Evolutionary conservation across 2,329 filamentous ascomycete genomes (phyloP).

Genomic region (Penicillium glabrum): DNA sequence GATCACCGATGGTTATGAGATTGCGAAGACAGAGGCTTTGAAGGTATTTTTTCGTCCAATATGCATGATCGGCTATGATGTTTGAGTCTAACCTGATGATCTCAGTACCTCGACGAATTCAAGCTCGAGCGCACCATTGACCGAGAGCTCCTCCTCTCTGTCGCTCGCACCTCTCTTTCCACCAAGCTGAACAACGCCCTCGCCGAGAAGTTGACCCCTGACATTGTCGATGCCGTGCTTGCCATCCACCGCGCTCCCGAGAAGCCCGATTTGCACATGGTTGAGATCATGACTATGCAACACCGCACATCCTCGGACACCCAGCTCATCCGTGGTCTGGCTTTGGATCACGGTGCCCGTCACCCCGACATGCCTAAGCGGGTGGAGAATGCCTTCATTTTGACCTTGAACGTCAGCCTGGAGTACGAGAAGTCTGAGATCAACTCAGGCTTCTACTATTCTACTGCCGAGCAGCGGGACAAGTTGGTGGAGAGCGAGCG

Average conservation of each 20-base stretch:
- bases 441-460: constrained; percentile 99
- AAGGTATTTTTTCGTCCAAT: constrained; percentile 56
- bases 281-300: constrained; percentile 99
- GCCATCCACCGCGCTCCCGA: constrained; percentile 85
- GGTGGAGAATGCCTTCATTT: constrained; percentile 90
- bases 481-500: constrained; percentile 98
- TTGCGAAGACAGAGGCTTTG: constrained; percentile 88
- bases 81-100: constrained; percentile 13
- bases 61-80: not conserved
- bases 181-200: constrained; percentile 91
- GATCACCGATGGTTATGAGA: constrained; percentile 95
- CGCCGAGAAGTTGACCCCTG: constrained; percentile 86
- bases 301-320: constrained; percentile 95
- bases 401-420: constrained; percentile 92
- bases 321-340: constrained; percentile 88
- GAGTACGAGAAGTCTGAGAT: constrained; percentile 99
- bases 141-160: constrained; percentile 87
- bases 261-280: constrained; percentile 97
- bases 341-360: constrained; percentile 89
- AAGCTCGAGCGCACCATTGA: constrained; percentile 87
- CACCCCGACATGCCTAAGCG: constrained; percentile 98
- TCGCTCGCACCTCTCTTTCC: constrained; percentile 89
- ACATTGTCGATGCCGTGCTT: constrained; percentile 94
- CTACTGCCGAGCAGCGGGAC: constrained; percentile 90
- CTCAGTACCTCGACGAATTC: constrained; percentile 87